Conservation (phyloP, 768 basidiomycete species). For the Dioszegia crocea region DNA sequence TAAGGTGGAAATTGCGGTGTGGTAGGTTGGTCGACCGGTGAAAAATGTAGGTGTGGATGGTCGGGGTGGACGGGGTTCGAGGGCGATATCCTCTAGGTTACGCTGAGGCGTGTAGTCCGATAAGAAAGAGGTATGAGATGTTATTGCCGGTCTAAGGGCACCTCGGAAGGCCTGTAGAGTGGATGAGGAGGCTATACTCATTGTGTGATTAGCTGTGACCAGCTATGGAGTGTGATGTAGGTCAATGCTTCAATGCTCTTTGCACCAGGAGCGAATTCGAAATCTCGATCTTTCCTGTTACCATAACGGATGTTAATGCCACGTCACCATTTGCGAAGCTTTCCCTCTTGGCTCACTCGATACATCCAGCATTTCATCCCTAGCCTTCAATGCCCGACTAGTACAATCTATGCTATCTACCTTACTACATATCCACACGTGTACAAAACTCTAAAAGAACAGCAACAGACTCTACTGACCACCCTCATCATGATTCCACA, state of each 20-base stretch:
- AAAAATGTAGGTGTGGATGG: constrained; percentile 70
- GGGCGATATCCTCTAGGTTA: neutral
- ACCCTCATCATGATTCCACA: constrained; percentile 2
- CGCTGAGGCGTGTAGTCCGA: neutral
- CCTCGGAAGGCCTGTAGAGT: neutral
- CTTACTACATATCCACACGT: too few relatives aligned
- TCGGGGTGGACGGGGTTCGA: constrained; percentile 25
- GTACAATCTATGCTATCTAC: too few relatives aligned
- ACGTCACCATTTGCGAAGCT: too few relatives aligned
- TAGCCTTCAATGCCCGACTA: too few relatives aligned
- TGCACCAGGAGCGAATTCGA: too few relatives aligned
- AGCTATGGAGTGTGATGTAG: too few relatives aligned
- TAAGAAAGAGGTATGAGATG: neutral
- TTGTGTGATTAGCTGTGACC: neutral
- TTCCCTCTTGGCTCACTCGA: too few relatives aligned
- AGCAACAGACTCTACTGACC: neutral
- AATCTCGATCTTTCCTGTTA: neutral
- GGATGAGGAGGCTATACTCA: constrained; percentile 9
- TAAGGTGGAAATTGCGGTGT: constrained; percentile 66
- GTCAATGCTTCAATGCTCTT: too few relatives aligned
- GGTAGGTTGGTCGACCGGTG: constrained; percentile 70
- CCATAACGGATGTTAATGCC: neutral
- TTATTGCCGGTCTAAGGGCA: neutral
- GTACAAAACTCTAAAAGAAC: too few relatives aligned
- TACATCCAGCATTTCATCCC: too few relatives aligned